Conservation (phyloP, 768 basidiomycete species). For the Rhodosporidiobolus sp. region DNA sequence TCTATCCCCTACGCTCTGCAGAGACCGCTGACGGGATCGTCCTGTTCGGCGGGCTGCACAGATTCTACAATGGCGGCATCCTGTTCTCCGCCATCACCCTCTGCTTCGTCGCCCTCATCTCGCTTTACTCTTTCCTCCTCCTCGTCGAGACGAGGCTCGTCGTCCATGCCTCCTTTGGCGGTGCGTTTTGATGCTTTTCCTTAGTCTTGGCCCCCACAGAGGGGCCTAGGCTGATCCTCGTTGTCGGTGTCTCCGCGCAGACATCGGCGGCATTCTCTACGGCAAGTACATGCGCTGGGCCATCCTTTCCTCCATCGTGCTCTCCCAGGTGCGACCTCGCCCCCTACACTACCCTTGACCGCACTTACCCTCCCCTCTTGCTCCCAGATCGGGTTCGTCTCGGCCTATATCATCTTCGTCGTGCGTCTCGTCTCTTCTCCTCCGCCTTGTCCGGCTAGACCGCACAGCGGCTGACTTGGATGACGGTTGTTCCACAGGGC, state of each 20-base stretch:
- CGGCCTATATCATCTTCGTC: constrained; percentile 93
- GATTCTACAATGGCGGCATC: constrained; percentile 92
- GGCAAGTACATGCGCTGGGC: constrained; percentile 88
- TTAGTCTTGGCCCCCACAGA: neutral
- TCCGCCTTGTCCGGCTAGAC: neutral
- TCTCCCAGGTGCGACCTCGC: constrained; percentile 61
- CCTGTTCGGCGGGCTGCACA: constrained; percentile 44
- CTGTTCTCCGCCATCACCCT: constrained; percentile 80
- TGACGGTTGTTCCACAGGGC: neutral
- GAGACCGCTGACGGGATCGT: neutral
- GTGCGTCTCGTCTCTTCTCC: constrained; percentile 49
- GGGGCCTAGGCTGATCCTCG: neutral
- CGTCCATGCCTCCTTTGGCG: constrained; percentile 89
- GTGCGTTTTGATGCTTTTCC: constrained; percentile 50
- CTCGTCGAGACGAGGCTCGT: constrained; percentile 81
- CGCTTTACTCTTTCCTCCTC: constrained; percentile 87
- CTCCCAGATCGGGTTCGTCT: constrained; percentile 78
- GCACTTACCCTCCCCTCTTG: neutral
- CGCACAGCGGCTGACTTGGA: neutral
- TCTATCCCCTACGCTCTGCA: constrained; percentile 14
- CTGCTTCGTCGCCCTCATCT: constrained; percentile 75
- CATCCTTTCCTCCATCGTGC: constrained; percentile 78
- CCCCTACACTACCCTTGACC: constrained; percentile 15
- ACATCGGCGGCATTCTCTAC: constrained; percentile 88
- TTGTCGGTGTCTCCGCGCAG: constrained; percentile 50